Evolutionary conservation across 2,329 filamentous ascomycete genomes (phyloP), one percentile per base, ranked within the genome.

Genomic region (Chrysosporium queenslandicum): DNA sequence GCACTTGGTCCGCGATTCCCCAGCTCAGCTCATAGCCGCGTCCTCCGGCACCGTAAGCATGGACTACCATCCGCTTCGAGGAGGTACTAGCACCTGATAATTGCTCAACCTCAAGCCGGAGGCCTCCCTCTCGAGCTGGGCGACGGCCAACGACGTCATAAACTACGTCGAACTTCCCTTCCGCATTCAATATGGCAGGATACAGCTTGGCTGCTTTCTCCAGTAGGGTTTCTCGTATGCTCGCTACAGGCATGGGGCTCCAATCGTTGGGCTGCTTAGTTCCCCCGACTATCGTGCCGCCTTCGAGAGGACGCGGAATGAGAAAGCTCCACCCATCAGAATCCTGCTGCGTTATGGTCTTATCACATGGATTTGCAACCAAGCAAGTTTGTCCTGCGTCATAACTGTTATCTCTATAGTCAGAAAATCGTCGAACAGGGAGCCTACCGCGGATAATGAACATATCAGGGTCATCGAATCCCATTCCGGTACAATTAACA

Each of bases 201-300:
- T 72, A 72, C 60, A 64, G 65, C 46, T 70, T 66, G 1, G 64
- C 63, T 39, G 67, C 70, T 11, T 68, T 67, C 2, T 58, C 55
- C 4, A 84, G 70, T 12, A 85, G 63, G 25, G 59, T 62, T 34
- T 68, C 63, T 16, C 80, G 66, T 0, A 75, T 74, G 43, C 74
- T 72, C 1, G 58, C 53, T 0, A 71, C 77, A 1, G 79, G 75
- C 16, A 71, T 66, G 0, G 72, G 63, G 43, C 77, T 70, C 77
- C 77, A 81, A 61, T 82, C 70, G 52, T 76, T 67, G 0, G 74
- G 71, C 60, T 84, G 77, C 62, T 83, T 84, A 8, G 81, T 85
- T 0, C 82, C 82, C 4, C 82, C 82, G 18, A 85, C 76, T 36
- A 85, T 71, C 0, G 81, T 85, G 2, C 82, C 82, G 2, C 81